A percentile compares a stretch with the other conserved stretches of the same genome.
Conservation (phyloP, 441 rosid genomes). For the Aleurites moluccanus region DNA sequence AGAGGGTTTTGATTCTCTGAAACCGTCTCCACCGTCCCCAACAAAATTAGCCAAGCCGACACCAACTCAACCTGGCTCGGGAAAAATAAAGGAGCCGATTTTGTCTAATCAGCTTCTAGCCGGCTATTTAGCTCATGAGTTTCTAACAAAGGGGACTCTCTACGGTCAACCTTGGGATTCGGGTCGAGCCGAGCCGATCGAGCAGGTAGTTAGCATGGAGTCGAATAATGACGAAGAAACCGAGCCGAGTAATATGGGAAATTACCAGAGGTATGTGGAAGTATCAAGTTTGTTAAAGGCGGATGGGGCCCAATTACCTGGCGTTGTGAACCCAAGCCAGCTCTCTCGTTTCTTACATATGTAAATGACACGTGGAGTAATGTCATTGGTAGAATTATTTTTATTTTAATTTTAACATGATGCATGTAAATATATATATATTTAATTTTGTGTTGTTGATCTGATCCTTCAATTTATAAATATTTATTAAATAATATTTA, state of each 20-base stretch:
- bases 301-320: constrained; percentile 63
- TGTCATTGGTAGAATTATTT: not conserved
- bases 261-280: constrained; percentile 48
- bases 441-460: too few relatives aligned
- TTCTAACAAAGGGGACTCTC: constrained; percentile 60
- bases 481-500: too few relatives aligned
- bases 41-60: constrained; percentile 26
- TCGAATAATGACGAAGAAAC: constrained; percentile 3
- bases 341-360: constrained; percentile 56
- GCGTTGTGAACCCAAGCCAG: constrained; percentile 73
- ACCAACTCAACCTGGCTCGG: constrained; percentile 12
- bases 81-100: constrained; percentile 27
- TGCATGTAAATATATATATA: too few relatives aligned
- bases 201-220: constrained; percentile 8
- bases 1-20: constrained; percentile 37
- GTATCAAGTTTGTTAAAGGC: constrained; percentile 60
- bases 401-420: not conserved
- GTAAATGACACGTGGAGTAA: constrained; percentile 29
- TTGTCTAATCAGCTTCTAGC: constrained; percentile 55
- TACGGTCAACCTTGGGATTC: constrained; percentile 53
- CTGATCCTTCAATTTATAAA: too few relatives aligned
- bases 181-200: constrained; percentile 33
- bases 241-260: constrained; percentile 30
- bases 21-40: constrained; percentile 6
- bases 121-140: constrained; percentile 74